Percentiles rank a stretch among this genome's conserved stretches.
Evolutionary conservation across 2,329 filamentous ascomycete species (phyloP).

Genomic region (Escovopsis sp.): DNA sequence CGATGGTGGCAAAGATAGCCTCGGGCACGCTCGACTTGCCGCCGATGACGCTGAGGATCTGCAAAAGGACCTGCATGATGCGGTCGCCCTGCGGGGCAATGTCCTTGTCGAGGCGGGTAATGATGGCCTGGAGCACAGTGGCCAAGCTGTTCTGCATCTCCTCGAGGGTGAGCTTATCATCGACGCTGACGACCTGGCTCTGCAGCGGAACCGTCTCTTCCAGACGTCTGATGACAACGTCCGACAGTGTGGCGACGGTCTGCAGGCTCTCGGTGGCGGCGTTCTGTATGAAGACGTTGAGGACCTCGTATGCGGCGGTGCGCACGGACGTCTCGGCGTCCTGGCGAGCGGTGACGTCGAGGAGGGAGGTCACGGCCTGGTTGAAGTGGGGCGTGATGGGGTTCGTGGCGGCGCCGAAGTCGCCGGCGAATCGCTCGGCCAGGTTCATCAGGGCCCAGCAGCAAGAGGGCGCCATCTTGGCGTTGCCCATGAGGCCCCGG

Average conservation of each 20-base stretch:
- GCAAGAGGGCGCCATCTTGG: constrained; percentile 96
- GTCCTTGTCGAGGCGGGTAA: constrained; percentile 81
- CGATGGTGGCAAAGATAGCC: constrained; percentile 81
- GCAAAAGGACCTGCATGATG: constrained; percentile 81
- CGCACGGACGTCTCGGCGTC: constrained; percentile 80
- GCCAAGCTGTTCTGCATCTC: constrained; percentile 95
- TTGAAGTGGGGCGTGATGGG: constrained; percentile 85
- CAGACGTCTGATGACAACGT: constrained; percentile 78
- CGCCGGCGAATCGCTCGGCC: constrained; percentile 85
- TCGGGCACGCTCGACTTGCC: constrained; percentile 90
- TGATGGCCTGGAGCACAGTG: constrained; percentile 81
- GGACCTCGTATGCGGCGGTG: constrained; percentile 91
- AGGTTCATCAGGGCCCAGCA: constrained; percentile 99
- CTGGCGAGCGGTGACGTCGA: constrained; percentile 68
- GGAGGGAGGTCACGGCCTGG: constrained; percentile 70
- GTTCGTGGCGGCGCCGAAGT: constrained; percentile 62
- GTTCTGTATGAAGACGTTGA: constrained; percentile 87
- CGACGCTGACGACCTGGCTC: constrained; percentile 85
- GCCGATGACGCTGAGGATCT: constrained; percentile 61
- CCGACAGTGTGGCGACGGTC: constrained; percentile 67
- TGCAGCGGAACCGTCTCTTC: constrained; percentile 84
- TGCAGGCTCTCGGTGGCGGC: constrained; percentile 72
- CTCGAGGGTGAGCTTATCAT: constrained; percentile 88
- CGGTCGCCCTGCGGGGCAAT: constrained; percentile 79
- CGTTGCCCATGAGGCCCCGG: constrained; percentile 72